phyloP scores from a whole-genome alignment of 192 early-diverging fungal genomes.

The Rhizophlyctis rosea region DNA sequence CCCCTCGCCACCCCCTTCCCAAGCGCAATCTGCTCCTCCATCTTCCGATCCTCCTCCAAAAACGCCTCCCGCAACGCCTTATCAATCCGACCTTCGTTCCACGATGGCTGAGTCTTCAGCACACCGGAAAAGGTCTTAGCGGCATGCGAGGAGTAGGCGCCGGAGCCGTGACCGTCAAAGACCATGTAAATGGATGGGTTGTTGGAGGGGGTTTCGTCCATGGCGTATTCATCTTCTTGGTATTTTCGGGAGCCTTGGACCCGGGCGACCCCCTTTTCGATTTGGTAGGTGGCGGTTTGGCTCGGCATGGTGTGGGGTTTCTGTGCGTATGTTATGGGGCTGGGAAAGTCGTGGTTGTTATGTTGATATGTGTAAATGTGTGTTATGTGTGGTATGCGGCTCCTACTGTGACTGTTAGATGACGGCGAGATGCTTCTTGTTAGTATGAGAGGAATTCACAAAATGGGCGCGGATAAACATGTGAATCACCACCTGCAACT shows the following conservation, averaged over 20 bases:
- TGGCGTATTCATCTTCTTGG: conserved; percentile 27
- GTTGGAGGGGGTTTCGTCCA: conserved; percentile 12
- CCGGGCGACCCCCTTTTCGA: conserved; percentile 26
- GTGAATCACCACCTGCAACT: too few species aligned
- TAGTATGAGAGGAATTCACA: too few species aligned
- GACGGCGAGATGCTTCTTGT: too few species aligned
- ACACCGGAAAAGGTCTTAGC: conserved; percentile 19
- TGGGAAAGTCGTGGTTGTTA: too few species aligned
- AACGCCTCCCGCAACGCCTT: conserved; percentile 18
- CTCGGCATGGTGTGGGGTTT: not conserved
- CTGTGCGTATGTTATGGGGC: too few species aligned
- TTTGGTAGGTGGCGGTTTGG: not conserved
- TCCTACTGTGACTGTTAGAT: too few species aligned
- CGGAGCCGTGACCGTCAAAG: conserved; percentile 30
- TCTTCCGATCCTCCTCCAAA: conserved; percentile 17
- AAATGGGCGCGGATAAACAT: too few species aligned
- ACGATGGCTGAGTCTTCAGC: conserved; percentile 15
- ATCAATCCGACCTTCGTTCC: conserved; percentile 19
- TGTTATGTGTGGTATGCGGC: too few species aligned
- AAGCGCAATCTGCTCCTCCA: not conserved
- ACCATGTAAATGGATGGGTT: conserved; percentile 24
- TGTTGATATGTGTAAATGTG: too few species aligned
- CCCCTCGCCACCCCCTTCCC: conserved; percentile 9
- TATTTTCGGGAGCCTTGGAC: conserved; percentile 18
- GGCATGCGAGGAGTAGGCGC: conserved; percentile 23